Base-by-base conservation (phyloP, 2,329 filamentous ascomycete species). In the Colletotrichum noveboracense region DNA sequence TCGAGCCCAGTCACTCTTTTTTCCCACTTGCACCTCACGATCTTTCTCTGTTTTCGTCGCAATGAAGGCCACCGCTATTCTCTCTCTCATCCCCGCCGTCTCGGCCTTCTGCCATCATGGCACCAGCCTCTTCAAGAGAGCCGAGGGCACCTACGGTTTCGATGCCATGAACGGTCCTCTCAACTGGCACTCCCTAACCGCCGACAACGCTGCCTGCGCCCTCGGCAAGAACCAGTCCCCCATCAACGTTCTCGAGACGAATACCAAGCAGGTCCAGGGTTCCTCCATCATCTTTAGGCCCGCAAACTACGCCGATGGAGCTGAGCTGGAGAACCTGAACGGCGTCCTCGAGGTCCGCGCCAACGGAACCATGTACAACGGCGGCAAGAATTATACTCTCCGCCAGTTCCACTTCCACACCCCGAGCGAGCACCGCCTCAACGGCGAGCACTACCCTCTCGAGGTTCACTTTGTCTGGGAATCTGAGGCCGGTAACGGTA, bases 341-440 rank as follows among this genome's bases (percentile, higher is more conserved):
- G 87, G 86, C 26, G 91, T 88, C 0, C 84, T 91, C 30, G 86
- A 90, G 79, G 87, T 90, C 58, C 80, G 87, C 32, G 84, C 86
- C 30, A 88, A 87, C 61, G 89, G 89, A 26, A 88, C 85, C 13
- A 85, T 90, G 8, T 82, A 78, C 0, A 80, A 88, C 30, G 83
- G 79, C 2, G 84, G 83, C 43, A 81, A 81, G 24, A 80, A 83
- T 14, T 91, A 87, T 80, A 80, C 77, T 0, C 83, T 91, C 16
- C 82, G 83, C 58, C 90, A 92, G 77, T 92, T 91, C 83, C 91
- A 92, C 81, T 90, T 92, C 83, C 91, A 92, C 79, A 89, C 89
- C 0, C 90, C 91, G 0, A 89, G 89, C 60, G 91, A 93, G 84
- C 91, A 93, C 78, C 86, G 87, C 64, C 83, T 92, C 80, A 78